These are phyloP conservation scores for Aspergillus ochraceus DNA, from an alignment of 2,329 filamentous ascomycete genomes.

Conservation along the genomic window DNA sequence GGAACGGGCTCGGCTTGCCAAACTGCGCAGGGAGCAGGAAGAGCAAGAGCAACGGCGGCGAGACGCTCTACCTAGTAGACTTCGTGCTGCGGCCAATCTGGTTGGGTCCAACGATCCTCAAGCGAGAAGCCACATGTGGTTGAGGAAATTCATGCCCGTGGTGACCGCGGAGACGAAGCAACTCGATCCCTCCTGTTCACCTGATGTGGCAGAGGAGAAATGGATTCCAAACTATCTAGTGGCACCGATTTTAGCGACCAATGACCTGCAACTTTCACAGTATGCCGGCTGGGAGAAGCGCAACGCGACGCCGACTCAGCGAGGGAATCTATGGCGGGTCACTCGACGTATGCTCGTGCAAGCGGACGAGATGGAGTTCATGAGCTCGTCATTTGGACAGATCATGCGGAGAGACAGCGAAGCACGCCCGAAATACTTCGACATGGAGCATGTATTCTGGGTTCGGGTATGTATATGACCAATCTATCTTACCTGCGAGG, in stretches of 20 bases:
- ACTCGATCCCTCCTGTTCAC: constrained; percentile 40
- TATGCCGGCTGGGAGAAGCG: constrained; percentile 50
- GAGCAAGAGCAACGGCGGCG: constrained; percentile 48
- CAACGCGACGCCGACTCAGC: constrained; percentile 43
- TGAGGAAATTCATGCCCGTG: constrained; percentile 48
- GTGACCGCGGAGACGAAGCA: constrained; percentile 45
- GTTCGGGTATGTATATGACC: constrained; percentile 42
- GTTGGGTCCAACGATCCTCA: constrained; percentile 44
- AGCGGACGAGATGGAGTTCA: constrained; percentile 38
- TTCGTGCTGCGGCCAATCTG: constrained; percentile 46
- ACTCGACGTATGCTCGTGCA: constrained; percentile 47
- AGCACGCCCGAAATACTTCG: constrained; percentile 49
- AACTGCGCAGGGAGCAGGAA: constrained; percentile 45
- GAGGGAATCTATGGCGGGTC: constrained; percentile 49
- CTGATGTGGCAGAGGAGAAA: constrained; percentile 41
- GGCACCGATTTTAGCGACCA: constrained; percentile 49
- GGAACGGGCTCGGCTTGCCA: constrained; percentile 43
- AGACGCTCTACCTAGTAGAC: constrained; percentile 46
- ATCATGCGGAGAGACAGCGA: constrained; percentile 44
- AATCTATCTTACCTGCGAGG: background rate
- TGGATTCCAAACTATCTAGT: constrained; percentile 53
- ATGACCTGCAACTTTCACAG: constrained; percentile 50
- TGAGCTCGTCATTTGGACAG: constrained; percentile 39
- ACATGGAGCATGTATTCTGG: constrained; percentile 53
- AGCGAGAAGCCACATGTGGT: constrained; percentile 44